A percentile compares a stretch with the other conserved stretches of the same genome.
Evolutionary conservation across 2,329 filamentous ascomycete genomes (phyloP).

Genomic region (Stylonectria norvegica): DNA sequence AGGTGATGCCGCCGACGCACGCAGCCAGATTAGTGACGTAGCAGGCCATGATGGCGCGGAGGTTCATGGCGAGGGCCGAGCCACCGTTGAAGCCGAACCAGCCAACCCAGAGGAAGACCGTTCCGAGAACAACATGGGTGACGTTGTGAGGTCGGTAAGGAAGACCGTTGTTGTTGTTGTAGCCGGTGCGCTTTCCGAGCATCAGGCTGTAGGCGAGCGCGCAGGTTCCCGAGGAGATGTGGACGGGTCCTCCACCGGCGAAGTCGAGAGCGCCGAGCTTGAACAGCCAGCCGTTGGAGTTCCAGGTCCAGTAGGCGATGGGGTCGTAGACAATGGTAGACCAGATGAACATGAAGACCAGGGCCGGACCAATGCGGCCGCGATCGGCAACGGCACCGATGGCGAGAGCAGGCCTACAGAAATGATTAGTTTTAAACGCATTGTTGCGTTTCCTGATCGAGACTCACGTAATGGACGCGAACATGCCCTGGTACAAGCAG

Average conservation of each 20-base stretch:
- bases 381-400: constrained; percentile 60
- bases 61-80: constrained; percentile 73
- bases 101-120: constrained; percentile 81
- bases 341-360: constrained; percentile 69
- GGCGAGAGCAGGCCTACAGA: constrained; percentile 51
- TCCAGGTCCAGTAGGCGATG: constrained; percentile 77
- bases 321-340: constrained; percentile 69
- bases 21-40: constrained; percentile 86
- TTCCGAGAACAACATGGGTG: constrained; percentile 69
- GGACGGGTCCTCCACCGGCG: constrained; percentile 71
- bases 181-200: constrained; percentile 65
- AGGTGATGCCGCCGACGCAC: constrained; percentile 75
- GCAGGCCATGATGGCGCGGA: constrained; percentile 85
- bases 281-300: constrained; percentile 67
- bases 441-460: background rate
- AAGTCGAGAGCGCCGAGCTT: constrained; percentile 69
- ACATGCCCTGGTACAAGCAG: constrained; percentile 86
- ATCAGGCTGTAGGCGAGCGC: constrained; percentile 72
- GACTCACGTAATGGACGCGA: constrained; percentile 79
- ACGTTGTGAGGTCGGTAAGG: constrained; percentile 71
- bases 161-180: constrained; percentile 58
- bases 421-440: constrained; percentile 4
- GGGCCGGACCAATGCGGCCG: constrained; percentile 57
- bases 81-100: constrained; percentile 98
- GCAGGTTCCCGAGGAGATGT: constrained; percentile 68